phyloP scores from a whole-genome alignment of 2,329 filamentous ascomycete genomes.

The Myriosclerotinia curreyana region DNA sequence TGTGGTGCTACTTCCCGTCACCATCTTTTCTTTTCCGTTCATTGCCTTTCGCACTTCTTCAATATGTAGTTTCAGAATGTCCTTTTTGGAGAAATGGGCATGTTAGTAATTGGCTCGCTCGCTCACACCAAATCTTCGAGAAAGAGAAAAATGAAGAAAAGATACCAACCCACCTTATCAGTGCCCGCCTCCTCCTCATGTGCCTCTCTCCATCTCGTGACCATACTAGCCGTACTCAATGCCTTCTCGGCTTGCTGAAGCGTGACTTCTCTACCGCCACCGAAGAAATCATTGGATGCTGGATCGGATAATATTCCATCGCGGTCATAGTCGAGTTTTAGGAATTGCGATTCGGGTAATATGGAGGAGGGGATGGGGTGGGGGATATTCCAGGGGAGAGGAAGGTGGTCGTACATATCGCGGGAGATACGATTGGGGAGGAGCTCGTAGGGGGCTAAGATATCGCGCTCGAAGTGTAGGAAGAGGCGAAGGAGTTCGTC shows the following conservation, averaged over 20 bases:
- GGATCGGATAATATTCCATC: conserved; percentile 36
- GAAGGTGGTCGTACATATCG: conserved; percentile 43
- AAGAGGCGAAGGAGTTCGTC: conserved; percentile 41
- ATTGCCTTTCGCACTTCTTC: conserved; percentile 26
- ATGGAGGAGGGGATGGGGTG: conserved; percentile 27
- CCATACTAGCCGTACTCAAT: conserved; percentile 41
- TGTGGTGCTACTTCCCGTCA: conserved; percentile 24
- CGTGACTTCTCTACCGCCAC: conserved; percentile 24
- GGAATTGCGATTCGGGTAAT: conserved; percentile 40
- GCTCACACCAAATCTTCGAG: too few species aligned
- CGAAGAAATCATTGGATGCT: conserved; percentile 34
- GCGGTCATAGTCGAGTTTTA: conserved; percentile 41
- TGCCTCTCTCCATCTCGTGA: conserved; percentile 43
- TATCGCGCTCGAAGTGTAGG: conserved; percentile 40
- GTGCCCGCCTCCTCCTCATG: conserved; percentile 41
- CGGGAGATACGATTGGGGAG: conserved; percentile 42
- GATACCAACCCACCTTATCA: conserved; percentile 38
- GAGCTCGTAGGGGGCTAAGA: conserved; percentile 41
- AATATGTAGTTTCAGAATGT: conserved; percentile 21
- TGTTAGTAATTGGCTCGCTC: too few species aligned
- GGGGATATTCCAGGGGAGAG: conserved; percentile 45
- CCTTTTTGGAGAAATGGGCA: background rate
- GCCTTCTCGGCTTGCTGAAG: conserved; percentile 32
- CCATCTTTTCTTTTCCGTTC: conserved; percentile 24
- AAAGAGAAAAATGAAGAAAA: background rate